Percentiles rank a stretch among this genome's conserved stretches.
phyloP scores from a whole-genome alignment of 352 stramenopile genomes.

The Pythium folliculosum region DNA sequence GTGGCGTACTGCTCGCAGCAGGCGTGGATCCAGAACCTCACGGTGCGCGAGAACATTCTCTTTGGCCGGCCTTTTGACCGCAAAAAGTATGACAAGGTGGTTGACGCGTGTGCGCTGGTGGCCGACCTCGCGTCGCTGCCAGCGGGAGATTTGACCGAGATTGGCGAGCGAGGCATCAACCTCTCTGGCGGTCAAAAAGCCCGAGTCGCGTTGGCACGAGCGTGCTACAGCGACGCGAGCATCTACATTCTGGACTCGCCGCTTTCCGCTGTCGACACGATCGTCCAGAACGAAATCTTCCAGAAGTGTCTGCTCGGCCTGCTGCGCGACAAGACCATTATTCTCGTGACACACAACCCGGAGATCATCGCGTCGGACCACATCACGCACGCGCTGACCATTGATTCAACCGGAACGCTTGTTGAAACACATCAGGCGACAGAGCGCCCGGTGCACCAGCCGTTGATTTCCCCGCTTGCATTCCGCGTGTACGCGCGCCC shows the following conservation, averaged over 20 bases:
- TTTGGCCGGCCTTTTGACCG: slow-evolving; percentile 65
- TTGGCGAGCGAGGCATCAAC: slow-evolving; percentile 47
- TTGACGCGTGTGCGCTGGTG: slow-evolving; percentile 51
- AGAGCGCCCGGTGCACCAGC: slow-evolving; percentile 19
- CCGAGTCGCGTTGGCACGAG: slow-evolving; percentile 46
- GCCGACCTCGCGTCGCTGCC: slow-evolving; percentile 45
- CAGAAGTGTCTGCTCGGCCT: slow-evolving; percentile 60
- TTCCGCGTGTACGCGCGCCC: background rate
- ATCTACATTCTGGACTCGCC: slow-evolving; percentile 61
- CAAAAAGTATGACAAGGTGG: slow-evolving; percentile 34
- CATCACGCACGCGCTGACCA: slow-evolving; percentile 12
- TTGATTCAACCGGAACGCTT: slow-evolving; percentile 11
- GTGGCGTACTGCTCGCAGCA: slow-evolving; percentile 73
- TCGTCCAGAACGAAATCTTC: slow-evolving; percentile 50
- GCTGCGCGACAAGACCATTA: slow-evolving; percentile 55
- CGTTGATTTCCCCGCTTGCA: slow-evolving; percentile 25
- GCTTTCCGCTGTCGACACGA: slow-evolving; percentile 41
- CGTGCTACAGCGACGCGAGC: slow-evolving; percentile 40
- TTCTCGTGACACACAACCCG: slow-evolving; percentile 60
- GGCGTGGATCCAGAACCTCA: slow-evolving; percentile 80
- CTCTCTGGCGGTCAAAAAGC: slow-evolving; percentile 48
- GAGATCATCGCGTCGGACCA: slow-evolving; percentile 38
- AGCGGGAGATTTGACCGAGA: slow-evolving; percentile 60
- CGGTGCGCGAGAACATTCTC: slow-evolving; percentile 78
- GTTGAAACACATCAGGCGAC: slow-evolving; percentile 14